phyloP scores from a whole-genome alignment of 805 yeast species.

The Candida taoyuanica region DNA sequence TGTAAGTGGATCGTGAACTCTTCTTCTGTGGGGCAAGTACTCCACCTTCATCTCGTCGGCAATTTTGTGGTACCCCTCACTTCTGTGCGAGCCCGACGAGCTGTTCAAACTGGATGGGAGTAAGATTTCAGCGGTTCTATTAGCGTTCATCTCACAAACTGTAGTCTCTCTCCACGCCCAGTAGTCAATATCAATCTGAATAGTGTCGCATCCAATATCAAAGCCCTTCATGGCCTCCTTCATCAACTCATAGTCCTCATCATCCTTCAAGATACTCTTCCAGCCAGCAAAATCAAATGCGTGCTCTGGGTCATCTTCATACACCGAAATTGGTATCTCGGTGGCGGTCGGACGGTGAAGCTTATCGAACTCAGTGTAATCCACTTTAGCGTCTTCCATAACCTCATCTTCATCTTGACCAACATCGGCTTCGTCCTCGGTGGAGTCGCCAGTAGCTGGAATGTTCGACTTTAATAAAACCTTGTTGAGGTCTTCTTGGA shows the following conservation, averaged over 20 bases:
- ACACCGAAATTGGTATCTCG: slow-evolving; percentile 51
- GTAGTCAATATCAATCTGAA: slow-evolving; percentile 32
- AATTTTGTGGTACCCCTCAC: slow-evolving; percentile 70
- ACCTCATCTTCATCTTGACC: slow-evolving; percentile 7
- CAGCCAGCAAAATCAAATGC: slow-evolving; percentile 42
- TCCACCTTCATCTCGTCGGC: slow-evolving; percentile 68
- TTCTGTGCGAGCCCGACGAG: slow-evolving; percentile 56
- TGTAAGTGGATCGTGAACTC: slow-evolving; percentile 60
- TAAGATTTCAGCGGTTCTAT: slow-evolving; percentile 13
- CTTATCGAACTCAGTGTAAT: slow-evolving; percentile 27
- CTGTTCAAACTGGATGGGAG: slow-evolving; percentile 32
- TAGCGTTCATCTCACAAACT: slow-evolving; percentile 14
- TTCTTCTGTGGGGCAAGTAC: slow-evolving; percentile 79
- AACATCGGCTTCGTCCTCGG: slow-evolving; percentile 13
- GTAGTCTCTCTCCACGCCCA: slow-evolving; percentile 66
- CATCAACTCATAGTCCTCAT: slow-evolving; percentile 63
- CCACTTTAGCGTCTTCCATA: slow-evolving; percentile 20
- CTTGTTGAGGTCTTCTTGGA: slow-evolving; percentile 27
- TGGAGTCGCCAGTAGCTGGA: too few relatives aligned
- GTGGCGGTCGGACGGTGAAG: slow-evolving; percentile 47
- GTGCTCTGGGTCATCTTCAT: slow-evolving; percentile 33
- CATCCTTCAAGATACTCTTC: slow-evolving; percentile 58
- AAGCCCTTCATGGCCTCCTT: slow-evolving; percentile 34
- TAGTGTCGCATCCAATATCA: slow-evolving; percentile 2
- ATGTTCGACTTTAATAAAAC: too few relatives aligned